phyloP scores from a whole-genome alignment of 2,329 filamentous ascomycete genomes.

The Huntiella omanensis region DNA sequence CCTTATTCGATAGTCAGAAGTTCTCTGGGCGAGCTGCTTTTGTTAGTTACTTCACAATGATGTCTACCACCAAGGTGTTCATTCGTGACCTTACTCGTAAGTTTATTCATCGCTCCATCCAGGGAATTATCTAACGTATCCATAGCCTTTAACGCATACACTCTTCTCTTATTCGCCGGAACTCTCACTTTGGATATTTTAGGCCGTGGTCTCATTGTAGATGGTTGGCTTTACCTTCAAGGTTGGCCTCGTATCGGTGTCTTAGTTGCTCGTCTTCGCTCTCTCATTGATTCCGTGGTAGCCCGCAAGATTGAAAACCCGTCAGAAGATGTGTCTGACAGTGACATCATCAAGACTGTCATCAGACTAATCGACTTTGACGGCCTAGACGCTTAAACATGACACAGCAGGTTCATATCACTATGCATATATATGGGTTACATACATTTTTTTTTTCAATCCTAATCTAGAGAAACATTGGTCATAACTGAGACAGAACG shows the following conservation, averaged over 20 bases:
- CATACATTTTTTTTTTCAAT: not conserved
- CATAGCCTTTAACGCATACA: conserved; percentile 70
- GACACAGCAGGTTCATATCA: not conserved
- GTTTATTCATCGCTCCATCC: conserved; percentile 18
- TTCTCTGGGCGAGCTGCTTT: conserved; percentile 62
- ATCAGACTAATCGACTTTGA: conserved; percentile 73
- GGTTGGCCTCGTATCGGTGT: conserved; percentile 95
- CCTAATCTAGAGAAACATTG: not conserved
- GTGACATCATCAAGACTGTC: conserved; percentile 59
- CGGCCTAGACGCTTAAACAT: conserved; percentile 49
- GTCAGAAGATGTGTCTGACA: conserved; percentile 28
- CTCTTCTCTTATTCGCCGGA: conserved; percentile 73
- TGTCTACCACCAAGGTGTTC: conserved; percentile 82
- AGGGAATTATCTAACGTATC: not conserved
- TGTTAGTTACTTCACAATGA: conserved; percentile 79
- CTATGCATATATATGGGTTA: no score
- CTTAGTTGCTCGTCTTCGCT: conserved; percentile 60
- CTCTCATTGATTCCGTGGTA: conserved; percentile 73
- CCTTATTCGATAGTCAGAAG: conserved; percentile 62
- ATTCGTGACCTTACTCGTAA: conserved; percentile 75
- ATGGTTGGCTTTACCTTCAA: conserved; percentile 70
- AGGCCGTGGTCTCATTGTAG: conserved; percentile 71
- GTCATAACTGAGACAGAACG: not conserved
- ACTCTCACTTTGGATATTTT: conserved; percentile 70
- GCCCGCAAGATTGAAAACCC: conserved; percentile 66